phyloP scores from a whole-genome alignment of 176 grass and related monocot genomes.

The Poa pratensis region DNA sequence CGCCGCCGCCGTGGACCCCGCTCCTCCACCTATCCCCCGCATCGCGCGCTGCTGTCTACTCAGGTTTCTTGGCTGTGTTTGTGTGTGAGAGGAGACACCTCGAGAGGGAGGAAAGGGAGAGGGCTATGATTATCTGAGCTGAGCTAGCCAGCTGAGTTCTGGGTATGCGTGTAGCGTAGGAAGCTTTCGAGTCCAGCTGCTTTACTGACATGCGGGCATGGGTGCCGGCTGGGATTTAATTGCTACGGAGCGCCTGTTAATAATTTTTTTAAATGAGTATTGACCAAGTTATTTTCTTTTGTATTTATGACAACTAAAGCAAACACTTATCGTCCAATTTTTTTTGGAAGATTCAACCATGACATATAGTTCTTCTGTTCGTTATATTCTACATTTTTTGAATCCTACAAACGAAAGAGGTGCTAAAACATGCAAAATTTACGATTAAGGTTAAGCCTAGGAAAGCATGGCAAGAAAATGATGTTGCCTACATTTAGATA shows the following conservation, averaged over 20 bases:
- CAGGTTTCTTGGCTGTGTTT: neutral
- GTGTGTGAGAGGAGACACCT: slow-evolving; percentile 29
- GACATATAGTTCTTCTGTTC: too few species aligned
- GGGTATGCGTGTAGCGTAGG: slow-evolving; percentile 38
- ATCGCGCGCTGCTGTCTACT: slow-evolving; percentile 20
- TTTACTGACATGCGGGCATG: slow-evolving; percentile 31
- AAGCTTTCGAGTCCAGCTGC: slow-evolving; percentile 39
- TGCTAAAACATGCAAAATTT: too few species aligned
- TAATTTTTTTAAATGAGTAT: neutral
- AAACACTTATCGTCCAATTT: too few species aligned
- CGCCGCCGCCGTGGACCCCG: slow-evolving; percentile 24
- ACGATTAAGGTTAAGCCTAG: too few species aligned
- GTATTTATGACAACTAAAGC: too few species aligned
- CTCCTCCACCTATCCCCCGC: slow-evolving; percentile 30
- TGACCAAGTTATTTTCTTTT: neutral
- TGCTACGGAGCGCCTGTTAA: neutral
- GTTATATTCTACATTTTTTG: too few species aligned
- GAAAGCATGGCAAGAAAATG: too few species aligned
- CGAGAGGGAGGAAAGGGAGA: slow-evolving; percentile 46
- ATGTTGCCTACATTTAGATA: too few species aligned
- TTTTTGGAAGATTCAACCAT: too few species aligned
- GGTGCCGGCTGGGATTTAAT: neutral
- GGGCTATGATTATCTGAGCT: slow-evolving; percentile 23
- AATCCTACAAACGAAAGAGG: too few species aligned
- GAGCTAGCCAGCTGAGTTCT: neutral